These are phyloP conservation scores for Hyphopichia wangnamkhiaoensis DNA, from an alignment of 1,139 yeast species.

Conservation along the genomic window DNA sequence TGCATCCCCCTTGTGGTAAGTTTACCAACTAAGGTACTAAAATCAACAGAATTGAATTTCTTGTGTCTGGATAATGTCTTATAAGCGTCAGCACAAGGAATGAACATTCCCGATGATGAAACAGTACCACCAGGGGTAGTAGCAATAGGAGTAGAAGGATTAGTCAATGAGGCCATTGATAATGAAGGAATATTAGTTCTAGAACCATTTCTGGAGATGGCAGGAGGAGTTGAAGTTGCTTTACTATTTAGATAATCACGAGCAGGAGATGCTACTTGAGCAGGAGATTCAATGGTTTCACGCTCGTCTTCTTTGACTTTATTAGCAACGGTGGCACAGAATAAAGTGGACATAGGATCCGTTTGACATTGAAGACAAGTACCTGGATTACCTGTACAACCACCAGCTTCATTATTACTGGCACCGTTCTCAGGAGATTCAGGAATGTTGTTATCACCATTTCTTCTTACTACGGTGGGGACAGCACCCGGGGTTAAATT, in stretches of 20 bases:
- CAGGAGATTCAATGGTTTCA: slow-evolving; percentile 7
- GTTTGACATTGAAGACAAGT: slow-evolving; percentile 80
- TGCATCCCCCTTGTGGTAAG: slow-evolving; percentile 83
- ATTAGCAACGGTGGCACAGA: slow-evolving; percentile 82
- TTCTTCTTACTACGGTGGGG: slow-evolving; percentile 32
- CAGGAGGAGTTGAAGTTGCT: slow-evolving; percentile 8
- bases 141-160: slow-evolving; percentile 23
- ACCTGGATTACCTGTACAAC: slow-evolving; percentile 90
- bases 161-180: slow-evolving; percentile 15
- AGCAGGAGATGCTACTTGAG: slow-evolving; percentile 9
- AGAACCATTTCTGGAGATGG: slow-evolving; percentile 16
- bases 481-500: slow-evolving; percentile 46
- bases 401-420: slow-evolving; percentile 30
- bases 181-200: slow-evolving; percentile 12
- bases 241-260: slow-evolving; percentile 2
- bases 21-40: slow-evolving; percentile 71
- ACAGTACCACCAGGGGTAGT: slow-evolving; percentile 19
- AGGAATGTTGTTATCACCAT: slow-evolving; percentile 9
- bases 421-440: slow-evolving; percentile 12
- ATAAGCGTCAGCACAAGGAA: slow-evolving; percentile 88
- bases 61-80: slow-evolving; percentile 81
- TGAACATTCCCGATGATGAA: slow-evolving; percentile 53
- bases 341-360: slow-evolving; percentile 87
- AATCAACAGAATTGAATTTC: slow-evolving; percentile 69
- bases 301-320: slow-evolving; percentile 33